phyloP scores from a whole-genome alignment of 331 rosid species.

The Rhamnella rubrinervis region DNA sequence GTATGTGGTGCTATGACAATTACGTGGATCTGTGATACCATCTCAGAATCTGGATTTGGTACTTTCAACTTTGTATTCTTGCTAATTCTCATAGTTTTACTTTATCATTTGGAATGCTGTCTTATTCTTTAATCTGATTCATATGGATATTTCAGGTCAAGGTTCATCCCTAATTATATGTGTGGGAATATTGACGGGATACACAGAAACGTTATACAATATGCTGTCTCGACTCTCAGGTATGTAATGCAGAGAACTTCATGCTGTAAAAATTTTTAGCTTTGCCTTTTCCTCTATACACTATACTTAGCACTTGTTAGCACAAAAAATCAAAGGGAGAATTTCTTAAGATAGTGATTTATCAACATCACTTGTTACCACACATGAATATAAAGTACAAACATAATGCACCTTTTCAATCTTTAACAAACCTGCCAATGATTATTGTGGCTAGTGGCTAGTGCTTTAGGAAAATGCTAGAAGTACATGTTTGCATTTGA shows the following conservation, averaged over 20 bases:
- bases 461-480: not conserved
- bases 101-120: not conserved
- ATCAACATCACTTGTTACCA: too few species aligned
- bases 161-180: constrained; percentile 92
- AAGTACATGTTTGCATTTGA: not conserved
- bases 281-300: not conserved
- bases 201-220: constrained; percentile 82
- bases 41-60: constrained; percentile 98
- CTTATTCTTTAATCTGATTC: constrained; percentile 19
- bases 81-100: not conserved
- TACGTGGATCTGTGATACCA: constrained; percentile 93
- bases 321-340: not conserved
- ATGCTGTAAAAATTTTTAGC: not conserved
- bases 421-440: not conserved
- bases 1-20: constrained; percentile 96
- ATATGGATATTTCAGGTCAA: constrained; percentile 69
- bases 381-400: too few species aligned
- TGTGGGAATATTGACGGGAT: constrained; percentile 90
- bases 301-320: not conserved
- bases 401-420: not conserved
- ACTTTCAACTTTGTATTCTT: not conserved
- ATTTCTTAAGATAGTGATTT: not conserved
- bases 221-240: constrained; percentile 96
- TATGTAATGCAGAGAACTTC: constrained; percentile 11
- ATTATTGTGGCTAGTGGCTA: not conserved